These are phyloP conservation scores for Aspergillus affinis DNA, from an alignment of 495 filamentous ascomycete species.

Conservation along the genomic window DNA sequence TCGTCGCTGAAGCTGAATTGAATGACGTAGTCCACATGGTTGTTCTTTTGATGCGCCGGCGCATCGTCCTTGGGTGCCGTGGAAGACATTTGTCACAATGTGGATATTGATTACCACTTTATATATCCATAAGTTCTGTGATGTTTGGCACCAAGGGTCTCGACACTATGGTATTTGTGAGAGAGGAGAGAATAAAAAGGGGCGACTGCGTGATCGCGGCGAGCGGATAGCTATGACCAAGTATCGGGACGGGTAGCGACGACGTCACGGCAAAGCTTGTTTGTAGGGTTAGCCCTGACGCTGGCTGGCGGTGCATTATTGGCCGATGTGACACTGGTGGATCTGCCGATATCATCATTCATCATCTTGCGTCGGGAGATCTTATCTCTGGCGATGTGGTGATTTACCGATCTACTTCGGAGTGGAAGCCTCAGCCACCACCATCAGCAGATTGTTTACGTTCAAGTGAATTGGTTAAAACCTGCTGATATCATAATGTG, in stretches of 20 bases:
- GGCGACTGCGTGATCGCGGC: neutral
- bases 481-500: too few species aligned
- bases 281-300: constrained; percentile 1
- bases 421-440: too few species aligned
- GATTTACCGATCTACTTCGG: too few species aligned
- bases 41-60: constrained; percentile 36
- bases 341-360: neutral
- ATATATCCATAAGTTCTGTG: neutral
- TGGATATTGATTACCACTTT: neutral
- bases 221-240: neutral
- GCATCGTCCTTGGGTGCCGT: constrained; percentile 20
- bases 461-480: too few species aligned
- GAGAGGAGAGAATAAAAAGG: neutral
- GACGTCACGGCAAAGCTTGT: constrained; percentile 8
- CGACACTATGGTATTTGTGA: neutral
- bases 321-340: neutral
- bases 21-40: constrained; percentile 92
- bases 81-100: constrained; percentile 29
- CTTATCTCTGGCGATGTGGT: too few species aligned
- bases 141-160: neutral
- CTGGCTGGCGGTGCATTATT: neutral
- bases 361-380: neutral
- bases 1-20: constrained; percentile 68
- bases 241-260: neutral
- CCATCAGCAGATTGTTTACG: too few species aligned